Evolutionary conservation across 768 basidiomycete genomes (phyloP), one percentile per base, ranked within the genome.

Genomic region (Lepiota venenata): DNA sequence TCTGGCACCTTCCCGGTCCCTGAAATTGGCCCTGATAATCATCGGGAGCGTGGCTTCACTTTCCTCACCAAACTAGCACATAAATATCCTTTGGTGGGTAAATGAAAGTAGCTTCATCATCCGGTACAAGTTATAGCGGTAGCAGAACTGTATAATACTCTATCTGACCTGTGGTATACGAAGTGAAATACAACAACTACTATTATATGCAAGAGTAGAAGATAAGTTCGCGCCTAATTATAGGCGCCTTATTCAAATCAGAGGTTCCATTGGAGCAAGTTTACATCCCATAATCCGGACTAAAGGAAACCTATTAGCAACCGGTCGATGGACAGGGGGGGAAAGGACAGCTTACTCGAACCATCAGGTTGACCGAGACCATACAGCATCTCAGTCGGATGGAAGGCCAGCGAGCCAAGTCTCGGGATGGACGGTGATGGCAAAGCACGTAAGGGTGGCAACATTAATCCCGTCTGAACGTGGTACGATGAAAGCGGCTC

Each of bases 361-460:
- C 60, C 60, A 52, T 58, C 58, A 32, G 81, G 74, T 42, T 78
- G 75, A 11, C 85, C 85, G 10, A 82, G 64, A 15, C 79, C 84
- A 58, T 78, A 84, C 58, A 89, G 66, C 88, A 89, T 88, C 62
- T 90, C 86, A 59, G 80, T 73, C 9, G 88, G 88, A 64, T 90
- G 88, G 75, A 90, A 90, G 1, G 72, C 69, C 29, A 88, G 64
- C 12, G 82, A 79, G 18, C 78, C 79, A 50, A 67, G 71, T 56
- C 78, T 70, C 27, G 79, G 79, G 35, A 80, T 79, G 61, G 71
- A 82, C 10, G 75, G 66, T 21, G 77, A 78, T 7, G 77, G 74
- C 12, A 53, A 21, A 27, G 67, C 59, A 6, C 78, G 73, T 2
- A 75, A 64, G 16, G 80, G 77, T 21, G 75, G 76, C 20, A 72